Conservation (phyloP, 768 basidiomycete genomes). For the Lactarius evosmus region DNA sequence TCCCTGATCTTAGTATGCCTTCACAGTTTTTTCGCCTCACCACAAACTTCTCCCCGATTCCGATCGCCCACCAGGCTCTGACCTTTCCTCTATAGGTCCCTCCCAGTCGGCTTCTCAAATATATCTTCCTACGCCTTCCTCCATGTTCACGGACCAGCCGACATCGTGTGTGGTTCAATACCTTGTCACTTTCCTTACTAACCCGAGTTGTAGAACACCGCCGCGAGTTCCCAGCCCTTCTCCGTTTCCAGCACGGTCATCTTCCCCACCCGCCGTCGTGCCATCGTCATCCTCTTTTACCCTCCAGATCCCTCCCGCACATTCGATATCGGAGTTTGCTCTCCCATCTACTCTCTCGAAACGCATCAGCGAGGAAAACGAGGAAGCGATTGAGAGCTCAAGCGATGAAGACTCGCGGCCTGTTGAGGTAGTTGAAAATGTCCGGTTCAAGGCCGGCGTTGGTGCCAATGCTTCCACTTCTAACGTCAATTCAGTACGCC, state of each 20-base stretch:
- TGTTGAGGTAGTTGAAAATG: constrained; percentile 26
- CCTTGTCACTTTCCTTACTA: constrained; percentile 12
- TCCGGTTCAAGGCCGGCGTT: constrained; percentile 11
- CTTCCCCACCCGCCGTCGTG: constrained; percentile 23
- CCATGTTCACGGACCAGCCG: constrained; percentile 19
- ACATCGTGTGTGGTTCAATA: constrained; percentile 13
- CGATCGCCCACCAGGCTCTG: constrained; percentile 39
- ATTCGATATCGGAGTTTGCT: constrained; percentile 43
- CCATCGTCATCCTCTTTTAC: constrained; percentile 26
- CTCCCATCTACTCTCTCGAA: constrained; percentile 35
- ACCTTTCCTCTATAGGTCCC: constrained; percentile 65
- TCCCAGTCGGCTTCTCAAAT: constrained; percentile 75
- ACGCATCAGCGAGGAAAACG: constrained; percentile 27
- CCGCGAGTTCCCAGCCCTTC: constrained; percentile 10
- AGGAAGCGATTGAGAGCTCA: constrained; percentile 21
- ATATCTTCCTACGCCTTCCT: constrained; percentile 26
- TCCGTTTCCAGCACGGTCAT: constrained; percentile 27
- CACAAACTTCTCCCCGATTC: constrained; percentile 14
- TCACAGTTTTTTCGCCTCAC: constrained; percentile 18
- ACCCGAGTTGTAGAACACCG: constrained; percentile 3
- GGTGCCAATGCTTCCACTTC: background rate
- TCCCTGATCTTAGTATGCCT: constrained; percentile 22
- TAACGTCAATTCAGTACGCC: background rate
- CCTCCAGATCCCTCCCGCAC: constrained; percentile 49
- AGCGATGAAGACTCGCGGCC: constrained; percentile 24